Evolutionary conservation across 1,139 yeast genomes (phyloP), one percentile per base, ranked within the genome.

Genomic region (Zygoascus sp.): DNA sequence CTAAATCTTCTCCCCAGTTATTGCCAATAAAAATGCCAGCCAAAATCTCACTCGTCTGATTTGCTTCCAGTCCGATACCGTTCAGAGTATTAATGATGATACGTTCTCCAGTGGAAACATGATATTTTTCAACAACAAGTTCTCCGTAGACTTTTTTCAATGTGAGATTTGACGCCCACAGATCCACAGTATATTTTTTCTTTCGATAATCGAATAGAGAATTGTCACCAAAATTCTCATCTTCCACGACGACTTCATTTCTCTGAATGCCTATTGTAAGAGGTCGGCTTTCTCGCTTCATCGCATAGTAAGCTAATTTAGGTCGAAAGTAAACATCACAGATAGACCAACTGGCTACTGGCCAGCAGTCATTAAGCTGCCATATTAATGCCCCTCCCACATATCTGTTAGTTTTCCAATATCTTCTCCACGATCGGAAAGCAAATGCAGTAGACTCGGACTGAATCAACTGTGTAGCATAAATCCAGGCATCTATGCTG

Each of bases 351-450:
- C 73, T 66, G 5, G 72, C 62, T 4, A 65, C 72, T 2, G 77
- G 78, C 76, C 77, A 74, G 52, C 76, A 72, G 53, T 74, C 78
- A 49, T 74, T 72, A 21, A 72, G 57, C 54, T 74, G 78, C 78
- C 78, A 74, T n/a, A 73, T 74, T 17, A 72, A 54, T 1, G 68
- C 67, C 0, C 76, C 76, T 15, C 75, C 73, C 40, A 58, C 51
- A 40, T 59, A 55, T 41, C 68, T 53, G 34, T 60, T 52, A 1
- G 61, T 65, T 34, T 60, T 54, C 76, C 76, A 74, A 47, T 66
- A 58, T n/a, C 75, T 53, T 57, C 75, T 61, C 73, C 75, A 73
- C 45, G 61, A 60, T 41, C 68, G 58, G 46, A 67, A 68, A 2
- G 77, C 77, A 51, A 61, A 67, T 3, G 64, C 61, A 35, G 73